Base-by-base conservation (phyloP, 2,329 filamentous ascomycete genomes). In the Zymoseptoria passerinii region DNA sequence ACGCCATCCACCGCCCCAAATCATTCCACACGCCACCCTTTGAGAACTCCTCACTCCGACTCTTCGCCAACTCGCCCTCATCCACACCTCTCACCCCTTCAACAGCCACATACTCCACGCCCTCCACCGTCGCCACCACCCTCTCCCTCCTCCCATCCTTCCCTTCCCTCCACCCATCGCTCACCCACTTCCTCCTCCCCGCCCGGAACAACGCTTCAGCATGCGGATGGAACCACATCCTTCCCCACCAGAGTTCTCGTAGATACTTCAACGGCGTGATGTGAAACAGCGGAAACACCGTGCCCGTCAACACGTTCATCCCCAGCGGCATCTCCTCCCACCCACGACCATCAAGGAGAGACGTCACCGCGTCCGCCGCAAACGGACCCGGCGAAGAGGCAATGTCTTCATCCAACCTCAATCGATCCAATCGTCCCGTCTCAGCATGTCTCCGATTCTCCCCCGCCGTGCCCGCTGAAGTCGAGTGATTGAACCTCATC, bases 401-500 rank as follows among this genome's bases (percentile, higher is more conserved):
- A 19, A 63, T 53, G 8, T 63, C 61, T 20, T 58, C 53, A 4
- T 50, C 16, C 9, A 63, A 50, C 2, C 48, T 48, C 9, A 63
- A 44, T 4, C 53, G 60, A 54, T 63, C 60, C 20, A 63, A 50
- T 1, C 61, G 55, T 40, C 59, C 53, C 50, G 54, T 13, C 48
- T 55, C 27, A 48, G 52, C 18, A 50, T 7, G 13, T 1, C 51
- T 1, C n/a, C 23, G 18, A 19, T n/a, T 19, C 16, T 40, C 35
- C 35, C 9, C 10, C n/a, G 13, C 52, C 28, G 6, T 52, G 8
- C 13, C 18, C 8, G 35, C 20, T 29, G 29, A 28, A 19, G 57
- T 52, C 48, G 57, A 54, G 28, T 55, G 59, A 28, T 63, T 62
- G 50, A 57, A 62, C 16, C 56, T 57, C 61, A 63, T 62, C 61